Evolutionary conservation across 176 grass and related monocot genomes (phyloP).

Genomic region (Oryza punctata): DNA sequence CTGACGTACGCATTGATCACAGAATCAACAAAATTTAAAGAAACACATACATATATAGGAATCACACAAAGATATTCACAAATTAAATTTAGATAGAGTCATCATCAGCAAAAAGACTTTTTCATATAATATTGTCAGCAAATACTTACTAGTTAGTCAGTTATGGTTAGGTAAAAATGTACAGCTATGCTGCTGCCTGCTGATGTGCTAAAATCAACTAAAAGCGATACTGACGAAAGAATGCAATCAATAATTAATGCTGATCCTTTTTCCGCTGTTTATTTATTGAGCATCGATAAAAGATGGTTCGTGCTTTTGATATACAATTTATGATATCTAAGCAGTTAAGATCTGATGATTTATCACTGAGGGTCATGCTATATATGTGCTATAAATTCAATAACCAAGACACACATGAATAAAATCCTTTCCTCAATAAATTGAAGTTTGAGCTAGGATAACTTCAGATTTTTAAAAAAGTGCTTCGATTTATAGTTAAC

Average conservation of each 20-base stretch:
- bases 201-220: constrained; percentile 28
- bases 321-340: not conserved
- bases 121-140: not conserved
- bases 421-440: not conserved
- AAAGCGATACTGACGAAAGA: constrained; percentile 32
- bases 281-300: not conserved
- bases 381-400: constrained; percentile 1
- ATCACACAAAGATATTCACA: not conserved
- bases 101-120: not conserved
- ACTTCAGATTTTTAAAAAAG: not conserved
- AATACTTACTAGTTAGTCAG: constrained; percentile 5
- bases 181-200: constrained; percentile 4
- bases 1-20: not conserved
- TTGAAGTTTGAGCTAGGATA: constrained; percentile 4
- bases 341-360: not conserved
- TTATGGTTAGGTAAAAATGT: constrained; percentile 19
- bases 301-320: not conserved
- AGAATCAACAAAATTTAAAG: not conserved
- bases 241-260: constrained; percentile 4
- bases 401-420: not conserved
- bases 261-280: not conserved
- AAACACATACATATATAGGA: not conserved
- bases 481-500: not conserved
- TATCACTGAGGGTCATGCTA: not conserved
- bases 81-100: not conserved